Conservation (phyloP, 352 stramenopile genomes). For the Globisporangium megalacanthum region DNA sequence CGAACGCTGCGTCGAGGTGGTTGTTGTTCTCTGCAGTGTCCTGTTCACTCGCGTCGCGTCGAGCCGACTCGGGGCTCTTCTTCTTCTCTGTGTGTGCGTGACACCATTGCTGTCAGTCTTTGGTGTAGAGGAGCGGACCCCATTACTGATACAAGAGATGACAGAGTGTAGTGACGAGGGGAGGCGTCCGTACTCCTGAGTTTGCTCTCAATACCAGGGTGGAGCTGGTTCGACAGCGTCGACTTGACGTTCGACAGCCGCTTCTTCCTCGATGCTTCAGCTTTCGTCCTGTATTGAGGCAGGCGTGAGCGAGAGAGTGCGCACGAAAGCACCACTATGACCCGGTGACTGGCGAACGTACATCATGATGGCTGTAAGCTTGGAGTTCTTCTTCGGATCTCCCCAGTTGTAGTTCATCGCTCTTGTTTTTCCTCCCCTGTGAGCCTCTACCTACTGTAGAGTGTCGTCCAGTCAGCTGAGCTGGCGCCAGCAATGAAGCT, state of each 20-base stretch:
- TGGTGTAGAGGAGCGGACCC: too few relatives aligned
- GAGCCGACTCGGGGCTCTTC: slow-evolving; percentile 20
- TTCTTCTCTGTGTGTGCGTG: slow-evolving; percentile 27
- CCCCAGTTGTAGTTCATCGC: slow-evolving; percentile 82
- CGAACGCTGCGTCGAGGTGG: slow-evolving; percentile 11
- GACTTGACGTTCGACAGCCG: slow-evolving; percentile 66
- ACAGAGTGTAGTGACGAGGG: not conserved
- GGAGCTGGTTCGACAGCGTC: slow-evolving; percentile 72
- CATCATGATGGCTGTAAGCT: slow-evolving; percentile 70
- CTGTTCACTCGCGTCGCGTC: slow-evolving; percentile 12
- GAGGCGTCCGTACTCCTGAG: slow-evolving; percentile 40
- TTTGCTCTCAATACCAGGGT: slow-evolving; percentile 58
- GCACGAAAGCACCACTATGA: not conserved
- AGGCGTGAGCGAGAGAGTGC: not conserved
- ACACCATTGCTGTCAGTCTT: too few relatives aligned
- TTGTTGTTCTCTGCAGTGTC: slow-evolving; percentile 17
- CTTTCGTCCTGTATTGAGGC: slow-evolving; percentile 41
- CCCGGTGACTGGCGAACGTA: slow-evolving; percentile 20
- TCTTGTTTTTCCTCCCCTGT: not conserved
- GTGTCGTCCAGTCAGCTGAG: not conserved
- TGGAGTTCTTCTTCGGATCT: slow-evolving; percentile 77
- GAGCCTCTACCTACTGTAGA: not conserved
- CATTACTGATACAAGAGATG: not conserved
- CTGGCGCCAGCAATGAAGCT: too few relatives aligned
- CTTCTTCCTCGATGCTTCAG: slow-evolving; percentile 62